These are phyloP conservation scores for Chalciporus sphaerocephalus DNA, from an alignment of 768 basidiomycete genomes.

Conservation along the genomic window DNA sequence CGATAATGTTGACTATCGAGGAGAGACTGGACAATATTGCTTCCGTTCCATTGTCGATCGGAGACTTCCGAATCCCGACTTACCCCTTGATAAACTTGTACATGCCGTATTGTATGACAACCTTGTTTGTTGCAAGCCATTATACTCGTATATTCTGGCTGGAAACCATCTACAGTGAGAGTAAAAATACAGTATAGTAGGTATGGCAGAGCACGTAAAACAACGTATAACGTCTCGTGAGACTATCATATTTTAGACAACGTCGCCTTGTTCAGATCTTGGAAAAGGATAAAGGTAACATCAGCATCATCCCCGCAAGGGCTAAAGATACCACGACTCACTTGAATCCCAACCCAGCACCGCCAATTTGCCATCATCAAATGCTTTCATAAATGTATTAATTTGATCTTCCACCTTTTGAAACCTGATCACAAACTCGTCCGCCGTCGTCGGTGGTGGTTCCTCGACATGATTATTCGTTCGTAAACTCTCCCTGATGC, in stretches of 20 bases:
- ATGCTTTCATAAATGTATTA: conserved; percentile 15
- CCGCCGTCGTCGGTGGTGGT: conserved; percentile 16
- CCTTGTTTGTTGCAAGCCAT: conserved; percentile 14
- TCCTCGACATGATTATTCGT: neutral
- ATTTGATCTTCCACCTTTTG: conserved; percentile 17
- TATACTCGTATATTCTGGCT: conserved; percentile 12
- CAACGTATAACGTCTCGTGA: neutral
- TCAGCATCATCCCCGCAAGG: neutral
- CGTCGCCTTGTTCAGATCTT: conserved; percentile 1
- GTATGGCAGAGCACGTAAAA: neutral
- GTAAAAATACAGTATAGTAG: conserved; percentile 15
- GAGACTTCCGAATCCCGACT: conserved; percentile 17
- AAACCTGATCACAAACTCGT: conserved; percentile 22
- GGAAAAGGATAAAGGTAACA: neutral
- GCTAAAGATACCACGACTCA: conserved; percentile 5
- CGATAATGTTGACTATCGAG: conserved; percentile 8
- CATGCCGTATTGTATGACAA: too few species aligned
- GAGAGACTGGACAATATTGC: conserved; percentile 8
- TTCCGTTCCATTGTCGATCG: conserved; percentile 20
- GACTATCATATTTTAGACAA: conserved; percentile 4
- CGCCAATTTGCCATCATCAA: conserved; percentile 18
- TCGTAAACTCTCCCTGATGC: conserved; percentile 12
- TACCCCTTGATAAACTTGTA: too few species aligned
- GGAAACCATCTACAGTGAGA: conserved; percentile 7
- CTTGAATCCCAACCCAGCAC: conserved; percentile 27